phyloP scores from a whole-genome alignment of 2,329 filamentous ascomycete species.

The Colletotrichum sp. region DNA sequence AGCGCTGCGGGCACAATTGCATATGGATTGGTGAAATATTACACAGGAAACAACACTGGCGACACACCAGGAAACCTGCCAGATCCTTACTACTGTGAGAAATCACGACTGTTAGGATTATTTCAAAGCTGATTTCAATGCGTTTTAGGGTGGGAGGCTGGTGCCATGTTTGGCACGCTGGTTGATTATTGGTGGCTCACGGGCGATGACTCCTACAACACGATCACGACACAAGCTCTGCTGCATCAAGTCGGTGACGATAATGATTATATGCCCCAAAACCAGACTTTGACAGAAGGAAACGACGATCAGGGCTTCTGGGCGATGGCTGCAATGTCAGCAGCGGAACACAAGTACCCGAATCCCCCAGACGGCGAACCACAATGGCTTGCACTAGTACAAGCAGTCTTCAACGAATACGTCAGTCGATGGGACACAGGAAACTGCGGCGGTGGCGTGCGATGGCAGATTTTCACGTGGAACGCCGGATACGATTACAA shows the following conservation, averaged over 20 bases:
- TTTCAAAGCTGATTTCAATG: slow-evolving; percentile 39
- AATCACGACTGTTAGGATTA: slow-evolving; percentile 18
- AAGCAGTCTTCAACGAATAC: slow-evolving; percentile 83
- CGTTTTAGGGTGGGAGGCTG: slow-evolving; percentile 70
- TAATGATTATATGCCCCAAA: slow-evolving; percentile 69
- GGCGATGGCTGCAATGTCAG: slow-evolving; percentile 80
- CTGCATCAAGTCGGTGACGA: slow-evolving; percentile 64
- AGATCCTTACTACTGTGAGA: slow-evolving; percentile 56
- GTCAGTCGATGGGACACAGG: slow-evolving; percentile 72
- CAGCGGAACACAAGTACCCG: slow-evolving; percentile 78
- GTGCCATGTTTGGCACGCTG: slow-evolving; percentile 73
- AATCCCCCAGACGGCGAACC: slow-evolving; percentile 67
- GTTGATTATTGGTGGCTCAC: slow-evolving; percentile 78
- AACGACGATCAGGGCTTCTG: slow-evolving; percentile 86
- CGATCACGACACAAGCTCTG: slow-evolving; percentile 62
- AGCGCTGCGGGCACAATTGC: slow-evolving; percentile 39
- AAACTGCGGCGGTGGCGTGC: slow-evolving; percentile 75
- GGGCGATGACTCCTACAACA: slow-evolving; percentile 70
- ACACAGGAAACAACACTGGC: slow-evolving; percentile 62
- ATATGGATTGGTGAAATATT: slow-evolving; percentile 41
- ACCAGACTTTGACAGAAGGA: slow-evolving; percentile 65
- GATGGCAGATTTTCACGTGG: slow-evolving; percentile 85
- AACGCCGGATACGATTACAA: slow-evolving; percentile 76
- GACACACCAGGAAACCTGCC: slow-evolving; percentile 64
- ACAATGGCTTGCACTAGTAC: slow-evolving; percentile 77